Base-by-base conservation (phyloP, 495 filamentous ascomycete species). In the Aspergillus conjunctus region DNA sequence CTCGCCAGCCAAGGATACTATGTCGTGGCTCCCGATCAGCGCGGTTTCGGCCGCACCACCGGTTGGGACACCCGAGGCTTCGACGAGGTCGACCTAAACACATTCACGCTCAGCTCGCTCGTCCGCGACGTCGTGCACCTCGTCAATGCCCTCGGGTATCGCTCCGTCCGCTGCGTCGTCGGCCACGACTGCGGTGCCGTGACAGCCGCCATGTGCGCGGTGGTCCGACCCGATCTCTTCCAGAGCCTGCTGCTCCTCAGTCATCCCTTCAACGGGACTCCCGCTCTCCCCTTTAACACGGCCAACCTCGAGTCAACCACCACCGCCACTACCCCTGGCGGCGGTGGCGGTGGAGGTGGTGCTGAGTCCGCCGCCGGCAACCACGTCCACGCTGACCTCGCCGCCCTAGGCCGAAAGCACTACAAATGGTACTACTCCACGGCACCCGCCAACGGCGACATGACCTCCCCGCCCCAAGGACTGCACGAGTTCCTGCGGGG, bases 361-460 rank as follows among this genome's bases (percentile, higher is more conserved):
- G 54, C 58, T 12, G 82, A 86, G 37, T 41, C 37, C 37, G 33
- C 55, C 20, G 52, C 52, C 1, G 53, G 52, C 41, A 51, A 61
- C 14, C 44, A 58, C 58, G 79, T 89, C 12, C 81, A 85, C 51
- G 74, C 75, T 39, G 80, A 81, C 18, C 75, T 91, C 9, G 82
- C 81, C 9, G 63, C 71, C 26, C 73, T 84, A 8, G 66, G 76
- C 3, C 68, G 84, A 39, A 89, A 89, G 61, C 85, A 90, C 61
- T 90, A 90, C 73, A 87, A 86, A 66, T 85, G 80, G 82, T 88
- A 89, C 69, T 88, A 89, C 66, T 86, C 84, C 1, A 85, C 81
- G 17, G 55, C 76, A 0, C 53, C 70, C 3, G 86, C 86, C 1
- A 82, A 79, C 31, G n/a, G 41, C 0, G 85, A 90, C 20, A 89